Base-by-base conservation (phyloP, 306 rosid species). In the Phaseolus lunatus region DNA sequence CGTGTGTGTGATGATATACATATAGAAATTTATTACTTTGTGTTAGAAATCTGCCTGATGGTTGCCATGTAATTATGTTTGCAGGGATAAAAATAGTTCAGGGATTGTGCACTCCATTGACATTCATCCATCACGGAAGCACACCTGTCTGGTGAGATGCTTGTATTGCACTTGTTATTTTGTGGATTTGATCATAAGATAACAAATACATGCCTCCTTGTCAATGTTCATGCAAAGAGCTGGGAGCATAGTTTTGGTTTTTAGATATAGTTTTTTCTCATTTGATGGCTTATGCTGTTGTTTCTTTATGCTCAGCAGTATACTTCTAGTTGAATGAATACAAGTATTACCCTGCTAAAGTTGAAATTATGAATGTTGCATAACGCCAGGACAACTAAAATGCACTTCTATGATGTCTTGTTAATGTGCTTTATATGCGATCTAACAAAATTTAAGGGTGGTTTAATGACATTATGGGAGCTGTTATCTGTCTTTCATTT, bases 21-120 rank as follows among this genome's bases (percentile, higher is more conserved):
- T 0, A 18, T 33, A n/a, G 2, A 35, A 37, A 10, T 14, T 18
- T 64, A 19, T 18, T 18, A 4, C 11, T 23, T 29, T 37, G 7
- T 57, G 65, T 58, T 5, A 12, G 65, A 24, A 58, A 13, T 26
- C 18, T 58, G 37, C 18, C 1, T 23, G n/a, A 58, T 58, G 33
- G 15, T 59, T 73, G 50, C 24, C 43, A 47, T 44, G 47, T 79
- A 72, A 71, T 53, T 81, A 72, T 84, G 65, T 69, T 61, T 88
- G 85, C 90, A 94, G 98, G 97, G 89, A 71, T 85, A 79, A 85
- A 64, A 77, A 84, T 81, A 78, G 84, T 70, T 82, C 95, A 18
- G 97, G 98, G 57, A 90, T 94, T 5, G 92, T 94, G 76, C 97
- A 94, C 78, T 90, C 96, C 61, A 85, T 94, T 26, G 98, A 92